Evolutionary conservation across 805 yeast species (phyloP).

Genomic region (Metschnikowia orientalis): DNA sequence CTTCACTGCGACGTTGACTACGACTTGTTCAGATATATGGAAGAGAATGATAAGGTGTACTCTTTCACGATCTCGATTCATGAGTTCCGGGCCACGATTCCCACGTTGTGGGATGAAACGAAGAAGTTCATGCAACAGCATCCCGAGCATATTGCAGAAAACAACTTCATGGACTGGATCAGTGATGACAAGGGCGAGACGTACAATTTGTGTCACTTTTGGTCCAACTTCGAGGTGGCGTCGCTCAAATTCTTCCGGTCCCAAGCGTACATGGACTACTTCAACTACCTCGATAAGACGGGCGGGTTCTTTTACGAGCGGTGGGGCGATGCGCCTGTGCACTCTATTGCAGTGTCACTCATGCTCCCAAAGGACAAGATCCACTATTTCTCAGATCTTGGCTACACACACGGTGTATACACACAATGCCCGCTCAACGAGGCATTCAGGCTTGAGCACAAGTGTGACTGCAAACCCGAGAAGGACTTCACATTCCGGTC

Average conservation of each 20-base stretch:
- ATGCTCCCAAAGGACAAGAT: slow-evolving; percentile 66
- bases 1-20: slow-evolving; percentile 79
- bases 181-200: slow-evolving; percentile 63
- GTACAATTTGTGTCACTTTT: slow-evolving; percentile 81
- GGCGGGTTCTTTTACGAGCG: slow-evolving; percentile 94
- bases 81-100: slow-evolving; percentile 82
- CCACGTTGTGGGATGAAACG: slow-evolving; percentile 76
- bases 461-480: slow-evolving; percentile 69
- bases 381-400: slow-evolving; percentile 79
- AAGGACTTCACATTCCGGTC: slow-evolving; percentile 75
- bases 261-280: slow-evolving; percentile 65
- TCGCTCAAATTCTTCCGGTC: slow-evolving; percentile 70
- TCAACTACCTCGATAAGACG: slow-evolving; percentile 66
- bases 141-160: slow-evolving; percentile 57
- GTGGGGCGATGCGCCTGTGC: slow-evolving; percentile 96
- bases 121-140: slow-evolving; percentile 59
- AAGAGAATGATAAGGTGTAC: slow-evolving; percentile 71
- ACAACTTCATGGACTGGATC: slow-evolving; percentile 67
- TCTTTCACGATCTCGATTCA: slow-evolving; percentile 82
- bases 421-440: slow-evolving; percentile 73
- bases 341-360: slow-evolving; percentile 79
- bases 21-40: slow-evolving; percentile 82
- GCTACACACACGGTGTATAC: slow-evolving; percentile 82
- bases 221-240: slow-evolving; percentile 89
- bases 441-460: slow-evolving; percentile 49